phyloP scores from a whole-genome alignment of 352 stramenopile genomes.

The Phytophthora foliorum region DNA sequence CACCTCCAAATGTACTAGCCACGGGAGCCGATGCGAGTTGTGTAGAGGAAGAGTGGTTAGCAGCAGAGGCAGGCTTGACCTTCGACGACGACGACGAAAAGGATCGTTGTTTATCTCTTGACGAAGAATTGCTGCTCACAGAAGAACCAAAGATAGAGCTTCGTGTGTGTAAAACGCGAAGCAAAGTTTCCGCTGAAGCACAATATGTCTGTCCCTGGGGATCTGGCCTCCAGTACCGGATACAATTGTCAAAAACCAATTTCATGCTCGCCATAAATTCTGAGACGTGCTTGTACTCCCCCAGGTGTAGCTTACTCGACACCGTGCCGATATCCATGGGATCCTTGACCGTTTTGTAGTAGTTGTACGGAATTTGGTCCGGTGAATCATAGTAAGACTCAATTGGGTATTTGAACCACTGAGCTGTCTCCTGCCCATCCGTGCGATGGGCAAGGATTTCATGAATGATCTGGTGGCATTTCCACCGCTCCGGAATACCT shows the following conservation, averaged over 20 bases:
- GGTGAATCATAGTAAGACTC: constrained; percentile 87
- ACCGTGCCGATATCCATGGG: constrained; percentile 90
- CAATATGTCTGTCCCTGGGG: constrained; percentile 85
- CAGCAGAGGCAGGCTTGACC: constrained; percentile 24
- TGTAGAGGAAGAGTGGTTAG: constrained; percentile 19
- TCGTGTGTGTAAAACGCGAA: constrained; percentile 61
- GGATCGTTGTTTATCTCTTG: constrained; percentile 56
- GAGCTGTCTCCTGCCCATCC: constrained; percentile 79
- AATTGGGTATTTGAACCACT: constrained; percentile 92
- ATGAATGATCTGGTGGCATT: constrained; percentile 87
- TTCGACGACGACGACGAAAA: constrained; percentile 44
- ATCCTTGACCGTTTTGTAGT: constrained; percentile 81
- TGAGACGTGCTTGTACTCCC: constrained; percentile 64
- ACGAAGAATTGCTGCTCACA: constrained; percentile 31
- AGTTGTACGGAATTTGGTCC: constrained; percentile 86
- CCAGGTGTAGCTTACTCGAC: constrained; percentile 73
- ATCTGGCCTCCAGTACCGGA: constrained; percentile 83
- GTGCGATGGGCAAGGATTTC: constrained; percentile 81
- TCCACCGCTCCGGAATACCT: constrained; percentile 79
- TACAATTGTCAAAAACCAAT: constrained; percentile 90
- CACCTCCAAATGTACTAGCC: constrained; percentile 14
- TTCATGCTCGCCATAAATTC: constrained; percentile 74
- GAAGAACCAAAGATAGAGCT: constrained; percentile 49
- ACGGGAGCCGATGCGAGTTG: constrained; percentile 7
- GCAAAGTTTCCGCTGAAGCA: constrained; percentile 72